Evolutionary conservation across 1,284 basidiomycete species (phyloP).

Genomic region (Cerrena zonata): DNA sequence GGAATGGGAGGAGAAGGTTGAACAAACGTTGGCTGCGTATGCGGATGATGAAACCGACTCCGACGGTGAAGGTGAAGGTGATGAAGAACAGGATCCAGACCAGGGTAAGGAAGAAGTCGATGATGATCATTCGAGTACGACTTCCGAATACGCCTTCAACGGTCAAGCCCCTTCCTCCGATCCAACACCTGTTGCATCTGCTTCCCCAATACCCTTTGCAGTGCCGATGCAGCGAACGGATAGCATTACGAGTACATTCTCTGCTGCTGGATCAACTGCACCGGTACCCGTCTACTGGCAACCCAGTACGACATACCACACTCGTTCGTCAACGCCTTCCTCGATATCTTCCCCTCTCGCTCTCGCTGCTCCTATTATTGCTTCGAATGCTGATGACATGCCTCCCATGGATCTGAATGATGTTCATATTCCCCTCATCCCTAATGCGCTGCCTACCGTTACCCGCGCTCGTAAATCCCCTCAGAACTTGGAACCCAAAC

Average conservation of each 20-base stretch:
- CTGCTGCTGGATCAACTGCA: conserved; percentile 23
- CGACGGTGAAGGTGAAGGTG: conserved; percentile 34
- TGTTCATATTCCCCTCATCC: too few relatives aligned
- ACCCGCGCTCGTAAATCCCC: conserved; percentile 51
- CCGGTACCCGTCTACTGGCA: conserved; percentile 32
- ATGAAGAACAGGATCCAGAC: conserved; percentile 29
- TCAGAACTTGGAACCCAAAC: conserved; percentile 61
- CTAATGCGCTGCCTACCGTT: conserved; percentile 24
- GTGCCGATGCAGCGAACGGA: conserved; percentile 18
- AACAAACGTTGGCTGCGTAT: conserved; percentile 55
- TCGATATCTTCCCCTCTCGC: conserved; percentile 80
- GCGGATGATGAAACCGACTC: conserved; percentile 47
- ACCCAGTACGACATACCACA: conserved; percentile 47
- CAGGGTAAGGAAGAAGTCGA: conserved; percentile 26
- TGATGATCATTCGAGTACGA: conserved; percentile 56
- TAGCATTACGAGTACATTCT: conserved; percentile 24
- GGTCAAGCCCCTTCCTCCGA: conserved; percentile 44
- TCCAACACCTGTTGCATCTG: conserved; percentile 64
- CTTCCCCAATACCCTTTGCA: conserved; percentile 47
- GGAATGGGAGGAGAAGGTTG: conserved; percentile 93
- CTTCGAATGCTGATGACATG: conserved; percentile 51
- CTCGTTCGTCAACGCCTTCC: conserved; percentile 77
- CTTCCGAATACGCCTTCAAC: conserved; percentile 58
- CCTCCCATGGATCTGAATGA: conserved; percentile 65
- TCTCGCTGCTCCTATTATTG: conserved; percentile 73